Percentiles rank a stretch among this genome's conserved stretches.
phyloP scores from a whole-genome alignment of 192 early-diverging fungal genomes.

The Linnemannia elongata region DNA sequence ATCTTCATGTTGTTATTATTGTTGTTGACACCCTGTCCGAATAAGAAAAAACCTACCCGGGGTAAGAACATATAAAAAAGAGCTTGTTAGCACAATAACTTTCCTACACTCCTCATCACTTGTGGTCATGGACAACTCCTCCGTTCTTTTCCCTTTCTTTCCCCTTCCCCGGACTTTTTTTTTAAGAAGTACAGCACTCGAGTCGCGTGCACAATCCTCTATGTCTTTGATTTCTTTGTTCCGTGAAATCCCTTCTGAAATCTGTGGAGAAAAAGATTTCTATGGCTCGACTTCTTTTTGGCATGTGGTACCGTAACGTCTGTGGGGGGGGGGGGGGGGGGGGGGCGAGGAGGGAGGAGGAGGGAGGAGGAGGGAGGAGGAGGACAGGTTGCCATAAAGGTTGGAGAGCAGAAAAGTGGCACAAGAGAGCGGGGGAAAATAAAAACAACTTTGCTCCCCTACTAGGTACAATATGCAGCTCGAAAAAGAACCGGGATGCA shows the following conservation, averaged over 20 bases:
- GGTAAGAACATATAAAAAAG: neutral
- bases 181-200: neutral
- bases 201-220: neutral
- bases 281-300: neutral
- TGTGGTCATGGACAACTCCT: neutral
- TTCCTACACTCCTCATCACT: neutral
- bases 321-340: neutral
- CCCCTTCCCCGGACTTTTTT: neutral
- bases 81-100: neutral
- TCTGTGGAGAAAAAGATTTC: neutral
- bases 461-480: neutral
- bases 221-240: neutral
- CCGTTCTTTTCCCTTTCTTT: neutral
- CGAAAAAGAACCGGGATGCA: slow-evolving; percentile 2
- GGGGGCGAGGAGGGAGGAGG: too few species aligned
- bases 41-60: neutral
- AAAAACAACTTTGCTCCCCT: neutral
- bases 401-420: too few species aligned
- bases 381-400: neutral
- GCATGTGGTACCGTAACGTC: neutral
- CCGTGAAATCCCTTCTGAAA: neutral
- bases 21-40: neutral
- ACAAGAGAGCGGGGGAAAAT: neutral
- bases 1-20: too few species aligned
- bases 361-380: too few species aligned